A percentile compares a stretch with the other conserved stretches of the same genome.
Conservation (phyloP, 208 protist species). For the Trypanosoma lewisi region DNA sequence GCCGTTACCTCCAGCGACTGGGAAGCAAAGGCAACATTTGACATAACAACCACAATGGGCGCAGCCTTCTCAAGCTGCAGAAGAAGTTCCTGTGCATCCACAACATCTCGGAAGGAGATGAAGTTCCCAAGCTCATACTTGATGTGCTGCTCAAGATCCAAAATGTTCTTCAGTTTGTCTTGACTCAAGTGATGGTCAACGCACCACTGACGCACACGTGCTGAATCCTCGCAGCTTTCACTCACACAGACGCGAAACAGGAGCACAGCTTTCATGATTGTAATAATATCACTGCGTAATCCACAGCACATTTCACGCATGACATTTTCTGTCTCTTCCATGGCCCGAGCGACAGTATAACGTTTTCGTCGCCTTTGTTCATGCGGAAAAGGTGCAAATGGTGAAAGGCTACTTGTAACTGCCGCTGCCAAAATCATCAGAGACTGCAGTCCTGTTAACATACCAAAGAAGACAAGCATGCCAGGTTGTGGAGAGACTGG, state of each 20-base stretch:
- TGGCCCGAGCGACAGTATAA: constrained; percentile 43
- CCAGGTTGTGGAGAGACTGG: constrained; percentile 36
- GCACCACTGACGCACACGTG: constrained; percentile 25
- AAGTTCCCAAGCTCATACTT: constrained; percentile 40
- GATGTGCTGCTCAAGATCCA: constrained; percentile 42
- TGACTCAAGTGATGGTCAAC: constrained; percentile 25
- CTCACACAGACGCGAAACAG: constrained; percentile 18
- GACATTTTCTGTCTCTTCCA: constrained; percentile 81
- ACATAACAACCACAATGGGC: constrained; percentile 36
- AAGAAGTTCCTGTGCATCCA: constrained; percentile 27
- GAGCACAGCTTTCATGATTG: constrained; percentile 33
- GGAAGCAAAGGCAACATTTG: constrained; percentile 35
- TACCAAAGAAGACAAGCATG: constrained; percentile 42
- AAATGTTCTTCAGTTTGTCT: constrained; percentile 33
- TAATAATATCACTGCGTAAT: constrained; percentile 29
- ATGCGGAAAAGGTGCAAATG: constrained; percentile 28
- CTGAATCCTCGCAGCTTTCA: constrained; percentile 15
- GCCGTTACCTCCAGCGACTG: constrained; percentile 65
- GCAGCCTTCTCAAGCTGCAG: constrained; percentile 31
- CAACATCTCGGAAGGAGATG: constrained; percentile 36
- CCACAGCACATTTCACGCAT: constrained; percentile 52
- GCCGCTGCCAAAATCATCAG: constrained; percentile 67
- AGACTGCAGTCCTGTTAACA: constrained; percentile 32
- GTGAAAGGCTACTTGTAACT: constrained; percentile 42
- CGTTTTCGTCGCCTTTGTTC: constrained; percentile 20